Conservation (phyloP, 2,329 filamentous ascomycete species). For the Colletotrichum acutatum region DNA sequence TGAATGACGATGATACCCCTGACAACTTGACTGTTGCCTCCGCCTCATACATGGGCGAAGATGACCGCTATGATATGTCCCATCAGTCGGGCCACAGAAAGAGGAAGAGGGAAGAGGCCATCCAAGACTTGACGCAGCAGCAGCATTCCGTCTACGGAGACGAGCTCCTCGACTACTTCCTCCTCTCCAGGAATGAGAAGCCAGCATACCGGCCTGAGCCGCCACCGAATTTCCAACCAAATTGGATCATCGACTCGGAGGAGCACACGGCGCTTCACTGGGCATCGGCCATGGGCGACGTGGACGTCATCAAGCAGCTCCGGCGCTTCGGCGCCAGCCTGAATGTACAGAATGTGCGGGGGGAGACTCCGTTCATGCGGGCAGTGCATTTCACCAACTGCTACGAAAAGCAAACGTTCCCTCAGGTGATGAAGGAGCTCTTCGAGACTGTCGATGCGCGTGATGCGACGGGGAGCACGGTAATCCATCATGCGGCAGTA, state of each 20-base stretch:
- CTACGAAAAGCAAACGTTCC: slow-evolving; percentile 92
- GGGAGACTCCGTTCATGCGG: slow-evolving; percentile 94
- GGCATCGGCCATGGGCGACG: slow-evolving; percentile 97
- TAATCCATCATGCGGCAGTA: slow-evolving; percentile 93
- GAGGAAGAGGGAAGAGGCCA: slow-evolving; percentile 77
- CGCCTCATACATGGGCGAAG: slow-evolving; percentile 86
- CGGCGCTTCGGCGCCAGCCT: slow-evolving; percentile 83
- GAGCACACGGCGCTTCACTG: slow-evolving; percentile 95
- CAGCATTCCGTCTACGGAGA: slow-evolving; percentile 93
- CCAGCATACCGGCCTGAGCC: slow-evolving; percentile 79
- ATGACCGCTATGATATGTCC: slow-evolving; percentile 78
- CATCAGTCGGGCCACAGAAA: slow-evolving; percentile 75
- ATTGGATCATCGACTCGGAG: slow-evolving; percentile 93
- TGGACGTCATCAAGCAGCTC: slow-evolving; percentile 90
- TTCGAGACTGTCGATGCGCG: slow-evolving; percentile 82
- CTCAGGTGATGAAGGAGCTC: slow-evolving; percentile 83
- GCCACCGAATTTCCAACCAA: slow-evolving; percentile 86
- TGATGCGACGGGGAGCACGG: slow-evolving; percentile 85
- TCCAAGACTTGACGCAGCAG: slow-evolving; percentile 76
- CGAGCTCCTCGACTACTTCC: slow-evolving; percentile 94
- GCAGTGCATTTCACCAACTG: slow-evolving; percentile 97
- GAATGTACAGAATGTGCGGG: slow-evolving; percentile 75
- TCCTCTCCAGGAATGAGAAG: slow-evolving; percentile 84
- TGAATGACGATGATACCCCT: slow-evolving; percentile 82
- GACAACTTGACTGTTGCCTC: slow-evolving; percentile 87